Evolutionary conservation across 164 flowering plant genomes (phyloP), one percentile per base, ranked within the genome.

Genomic region (Tinospora cordifolia): DNA sequence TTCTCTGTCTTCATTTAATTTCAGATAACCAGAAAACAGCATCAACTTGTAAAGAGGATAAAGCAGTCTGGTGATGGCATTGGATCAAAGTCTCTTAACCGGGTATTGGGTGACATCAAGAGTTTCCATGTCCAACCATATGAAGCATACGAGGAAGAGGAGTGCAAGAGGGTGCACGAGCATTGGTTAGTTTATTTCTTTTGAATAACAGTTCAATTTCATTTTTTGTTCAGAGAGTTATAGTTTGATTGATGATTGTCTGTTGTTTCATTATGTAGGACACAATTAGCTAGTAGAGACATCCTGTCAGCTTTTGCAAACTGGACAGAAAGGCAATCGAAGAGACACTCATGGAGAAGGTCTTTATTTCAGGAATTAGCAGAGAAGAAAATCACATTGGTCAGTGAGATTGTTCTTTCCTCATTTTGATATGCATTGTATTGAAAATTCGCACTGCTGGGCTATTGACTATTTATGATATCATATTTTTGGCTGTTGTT

Each of bases 1-100:
- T 73, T 19, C 10, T 68, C 38, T 71, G 44, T 17, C 71, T 39
- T 69, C 64, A 17, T 71, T 59, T 60, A 71, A 38, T 72, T 74
- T 71, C 81, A 93, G 98, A 82, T 94, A 67, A 91, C 88, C 77
- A 87, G 77, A 81, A 84, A 80, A 79, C 96, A 91, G 70, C 89
- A 83, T 78, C 82, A 87, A 75, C 83, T 88, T 71, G 85, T 90
- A 51, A 91, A 84, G 85, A 86, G 74, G 70, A 80, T 87, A 83
- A 87, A 84, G 81, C 89, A 86, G 69, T 75, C 88, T 79, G 86
- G 89, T 47, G 86, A 78, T 76, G 84, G 87, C 81, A 85, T 89
- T 68, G 84, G 80, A 65, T 81, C 87, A 9, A 86, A 78, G 77
- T 80, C 87, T 72, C 88, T 91, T 60, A 87, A 81, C 74, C 84